Conservation (phyloP, 2,329 filamentous ascomycete species). For the Fusarium sp. region DNA sequence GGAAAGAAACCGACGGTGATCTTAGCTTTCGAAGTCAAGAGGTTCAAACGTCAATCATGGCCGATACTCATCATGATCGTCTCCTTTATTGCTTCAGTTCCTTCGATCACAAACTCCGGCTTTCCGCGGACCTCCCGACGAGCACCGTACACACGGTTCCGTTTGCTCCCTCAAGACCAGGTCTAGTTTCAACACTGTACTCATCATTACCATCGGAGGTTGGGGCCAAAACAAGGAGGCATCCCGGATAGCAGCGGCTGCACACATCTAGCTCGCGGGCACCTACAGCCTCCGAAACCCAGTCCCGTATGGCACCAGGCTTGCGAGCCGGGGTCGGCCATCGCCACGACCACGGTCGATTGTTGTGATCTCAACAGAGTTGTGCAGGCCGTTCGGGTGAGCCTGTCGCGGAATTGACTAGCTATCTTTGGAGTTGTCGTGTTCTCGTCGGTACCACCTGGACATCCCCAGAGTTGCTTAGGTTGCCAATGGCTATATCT, state of each 20-base stretch:
- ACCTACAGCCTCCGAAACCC: constrained; percentile 25
- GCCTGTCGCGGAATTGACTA: background rate
- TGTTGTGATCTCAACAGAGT: constrained; percentile 3
- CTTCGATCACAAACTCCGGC: background rate
- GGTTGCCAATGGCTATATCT: constrained; percentile 13
- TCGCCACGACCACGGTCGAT: background rate
- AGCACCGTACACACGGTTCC: background rate
- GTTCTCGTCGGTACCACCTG: background rate
- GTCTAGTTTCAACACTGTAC: background rate
- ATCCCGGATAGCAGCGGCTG: constrained; percentile 5
- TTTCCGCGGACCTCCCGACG: background rate
- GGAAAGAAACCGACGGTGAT: background rate
- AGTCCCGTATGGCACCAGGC: constrained; percentile 6
- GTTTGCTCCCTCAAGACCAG: background rate
- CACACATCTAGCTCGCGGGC: constrained; percentile 18
- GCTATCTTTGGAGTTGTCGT: constrained; percentile 8
- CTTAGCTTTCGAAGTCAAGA: background rate
- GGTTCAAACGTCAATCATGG: background rate
- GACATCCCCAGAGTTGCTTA: background rate
- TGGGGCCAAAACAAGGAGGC: constrained; percentile 18
- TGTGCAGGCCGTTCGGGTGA: background rate
- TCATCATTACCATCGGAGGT: background rate
- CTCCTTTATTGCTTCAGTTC: background rate
- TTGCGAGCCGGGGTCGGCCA: background rate
- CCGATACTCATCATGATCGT: background rate